Evolutionary conservation across 495 filamentous ascomycete species (phyloP).

Genomic region (Penicillium fimorum): DNA sequence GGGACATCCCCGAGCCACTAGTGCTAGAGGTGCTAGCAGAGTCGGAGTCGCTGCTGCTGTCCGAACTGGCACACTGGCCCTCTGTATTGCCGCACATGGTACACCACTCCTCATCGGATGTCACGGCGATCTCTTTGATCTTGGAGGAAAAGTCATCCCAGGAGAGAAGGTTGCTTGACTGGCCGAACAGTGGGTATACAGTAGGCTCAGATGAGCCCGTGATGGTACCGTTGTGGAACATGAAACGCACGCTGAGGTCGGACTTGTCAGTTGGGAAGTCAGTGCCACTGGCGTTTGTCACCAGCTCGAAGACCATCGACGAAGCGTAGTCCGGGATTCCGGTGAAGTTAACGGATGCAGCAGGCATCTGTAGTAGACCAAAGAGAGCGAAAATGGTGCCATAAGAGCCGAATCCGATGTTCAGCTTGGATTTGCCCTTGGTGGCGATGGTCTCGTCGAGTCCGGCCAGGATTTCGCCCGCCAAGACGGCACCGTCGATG

Average conservation of each 20-base stretch:
- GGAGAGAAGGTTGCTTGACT: slow-evolving; percentile 24
- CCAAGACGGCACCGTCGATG: slow-evolving; percentile 46
- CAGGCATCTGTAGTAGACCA: slow-evolving; percentile 44
- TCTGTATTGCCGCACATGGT: slow-evolving; percentile 42
- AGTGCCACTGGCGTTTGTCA: slow-evolving; percentile 41
- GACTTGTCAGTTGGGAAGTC: slow-evolving; percentile 33
- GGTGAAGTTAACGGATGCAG: slow-evolving; percentile 38
- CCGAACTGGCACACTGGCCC: slow-evolving; percentile 32
- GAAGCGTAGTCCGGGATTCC: slow-evolving; percentile 53
- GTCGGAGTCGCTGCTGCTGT: slow-evolving; percentile 5
- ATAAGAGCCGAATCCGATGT: slow-evolving; percentile 49
- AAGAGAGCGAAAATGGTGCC: slow-evolving; percentile 50
- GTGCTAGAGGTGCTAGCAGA: slow-evolving; percentile 13
- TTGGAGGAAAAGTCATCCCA: slow-evolving; percentile 42
- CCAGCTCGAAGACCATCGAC: slow-evolving; percentile 50
- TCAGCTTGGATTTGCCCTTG: slow-evolving; percentile 36
- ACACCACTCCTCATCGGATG: slow-evolving; percentile 44
- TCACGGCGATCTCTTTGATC: slow-evolving; percentile 42
- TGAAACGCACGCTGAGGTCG: slow-evolving; percentile 47
- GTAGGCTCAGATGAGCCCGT: slow-evolving; percentile 26
- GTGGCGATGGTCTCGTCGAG: slow-evolving; percentile 45
- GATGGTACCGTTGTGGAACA: slow-evolving; percentile 53
- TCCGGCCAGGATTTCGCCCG: slow-evolving; percentile 43
- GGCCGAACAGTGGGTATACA: slow-evolving; percentile 46
- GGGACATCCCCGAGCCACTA: slow-evolving; percentile 33